Conservation (phyloP, 2,329 filamentous ascomycete species). For the Fusarium verticillioides region DNA sequence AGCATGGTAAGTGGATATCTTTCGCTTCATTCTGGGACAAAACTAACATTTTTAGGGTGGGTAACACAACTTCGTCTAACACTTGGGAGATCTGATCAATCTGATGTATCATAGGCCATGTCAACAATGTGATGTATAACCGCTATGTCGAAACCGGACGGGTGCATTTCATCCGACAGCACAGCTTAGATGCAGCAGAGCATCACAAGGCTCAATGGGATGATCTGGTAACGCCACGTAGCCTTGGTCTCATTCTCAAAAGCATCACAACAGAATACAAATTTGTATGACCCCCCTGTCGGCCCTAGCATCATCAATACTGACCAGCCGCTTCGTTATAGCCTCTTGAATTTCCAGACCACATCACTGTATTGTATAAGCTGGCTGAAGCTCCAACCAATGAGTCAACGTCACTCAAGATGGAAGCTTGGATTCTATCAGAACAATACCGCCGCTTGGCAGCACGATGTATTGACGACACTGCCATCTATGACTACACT, state of each 20-base stretch:
- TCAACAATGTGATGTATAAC: constrained; percentile 38
- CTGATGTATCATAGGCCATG: constrained; percentile 18
- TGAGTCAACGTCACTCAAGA: constrained; percentile 25
- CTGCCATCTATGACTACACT: constrained; percentile 27
- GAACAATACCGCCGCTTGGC: constrained; percentile 23
- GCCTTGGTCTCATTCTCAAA: constrained; percentile 27
- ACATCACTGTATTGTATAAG: constrained; percentile 22
- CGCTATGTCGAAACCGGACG: constrained; percentile 28
- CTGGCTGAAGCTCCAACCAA: constrained; percentile 16
- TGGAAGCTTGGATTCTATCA: constrained; percentile 31
- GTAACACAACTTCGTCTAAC: fast-evolving
- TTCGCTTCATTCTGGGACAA: fast-evolving
- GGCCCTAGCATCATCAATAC: fast-evolving
- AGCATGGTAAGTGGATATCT: constrained; percentile 10
- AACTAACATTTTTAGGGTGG: not conserved
- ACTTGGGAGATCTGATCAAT: not conserved
- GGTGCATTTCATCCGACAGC: constrained; percentile 21
- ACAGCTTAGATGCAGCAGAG: constrained; percentile 1
- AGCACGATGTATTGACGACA: constrained; percentile 27
- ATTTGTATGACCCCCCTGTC: not conserved
- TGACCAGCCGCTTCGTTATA: not conserved
- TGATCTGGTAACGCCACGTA: constrained; percentile 3
- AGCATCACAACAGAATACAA: constrained; percentile 35
- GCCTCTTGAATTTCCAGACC: constrained; percentile 28
- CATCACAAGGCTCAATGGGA: constrained; percentile 23